phyloP scores from a whole-genome alignment of 2,329 filamentous ascomycete genomes.

The Trichoderma brevicompactum region DNA sequence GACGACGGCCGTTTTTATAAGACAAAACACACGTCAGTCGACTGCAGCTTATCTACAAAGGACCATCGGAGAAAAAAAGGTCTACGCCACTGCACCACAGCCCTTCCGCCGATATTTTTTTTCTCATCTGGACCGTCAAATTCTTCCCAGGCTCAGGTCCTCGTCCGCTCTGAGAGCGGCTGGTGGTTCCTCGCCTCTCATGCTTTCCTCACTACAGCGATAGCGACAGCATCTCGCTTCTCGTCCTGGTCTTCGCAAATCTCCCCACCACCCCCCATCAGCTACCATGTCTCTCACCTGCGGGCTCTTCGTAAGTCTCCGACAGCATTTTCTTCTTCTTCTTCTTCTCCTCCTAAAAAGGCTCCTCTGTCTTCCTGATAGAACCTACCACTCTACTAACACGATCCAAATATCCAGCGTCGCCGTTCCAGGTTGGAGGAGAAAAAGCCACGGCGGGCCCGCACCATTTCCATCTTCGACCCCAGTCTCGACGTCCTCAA shows the following conservation, averaged over 20 bases:
- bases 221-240: slow-evolving; percentile 4
- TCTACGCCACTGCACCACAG: neutral
- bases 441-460: slow-evolving; percentile 40
- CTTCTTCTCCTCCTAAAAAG: too few species aligned
- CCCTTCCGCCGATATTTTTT: neutral
- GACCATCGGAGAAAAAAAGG: neutral
- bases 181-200: slow-evolving; percentile 24
- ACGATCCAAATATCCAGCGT: slow-evolving; percentile 28
- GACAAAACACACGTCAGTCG: slow-evolving; percentile 8
- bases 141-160: slow-evolving; percentile 1
- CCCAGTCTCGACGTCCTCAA: slow-evolving; percentile 38
- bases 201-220: slow-evolving; percentile 11
- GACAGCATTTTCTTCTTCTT: neutral
- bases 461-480: slow-evolving; percentile 48
- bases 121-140: neutral
- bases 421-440: slow-evolving; percentile 32
- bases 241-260: neutral
- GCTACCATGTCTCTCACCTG: slow-evolving; percentile 34
- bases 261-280: neutral
- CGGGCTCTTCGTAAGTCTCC: slow-evolving; percentile 35
- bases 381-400: slow-evolving; percentile 9
- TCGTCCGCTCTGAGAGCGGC: slow-evolving; percentile 23
- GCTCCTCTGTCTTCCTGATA: neutral
- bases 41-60: neutral
- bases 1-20: neutral